A percentile compares a stretch with the other conserved stretches of the same genome.
Evolutionary conservation across 169 alveolate genomes (phyloP).

Genomic region (Eimeria brunetti): DNA sequence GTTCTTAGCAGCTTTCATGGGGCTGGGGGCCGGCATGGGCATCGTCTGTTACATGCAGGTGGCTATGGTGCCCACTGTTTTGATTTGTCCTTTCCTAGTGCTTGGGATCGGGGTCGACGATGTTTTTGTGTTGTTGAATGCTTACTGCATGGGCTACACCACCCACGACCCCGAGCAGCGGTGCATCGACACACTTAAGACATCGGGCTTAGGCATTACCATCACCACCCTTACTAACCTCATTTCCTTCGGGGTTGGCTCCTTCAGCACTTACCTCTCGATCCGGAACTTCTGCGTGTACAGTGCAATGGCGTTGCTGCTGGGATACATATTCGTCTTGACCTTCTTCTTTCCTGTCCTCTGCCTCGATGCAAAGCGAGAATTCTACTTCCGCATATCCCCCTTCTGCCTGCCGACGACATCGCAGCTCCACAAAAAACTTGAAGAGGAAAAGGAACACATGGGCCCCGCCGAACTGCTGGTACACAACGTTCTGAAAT

Average conservation of each 20-base stretch:
- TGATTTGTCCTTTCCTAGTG: constrained; percentile 86
- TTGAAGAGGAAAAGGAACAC: constrained; percentile 48
- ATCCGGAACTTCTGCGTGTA: constrained; percentile 81
- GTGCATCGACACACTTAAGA: constrained; percentile 82
- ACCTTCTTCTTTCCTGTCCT: constrained; percentile 81
- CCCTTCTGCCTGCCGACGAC: constrained; percentile 79
- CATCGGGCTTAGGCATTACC: constrained; percentile 83
- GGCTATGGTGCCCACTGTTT: constrained; percentile 86
- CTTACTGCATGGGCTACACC: constrained; percentile 85
- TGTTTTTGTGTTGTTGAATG: constrained; percentile 85
- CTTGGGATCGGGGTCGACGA: constrained; percentile 88
- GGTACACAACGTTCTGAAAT: constrained; percentile 50
- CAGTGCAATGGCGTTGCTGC: constrained; percentile 76
- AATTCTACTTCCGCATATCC: constrained; percentile 67
- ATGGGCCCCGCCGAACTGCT: constrained; percentile 50
- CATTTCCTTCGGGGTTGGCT: constrained; percentile 80
- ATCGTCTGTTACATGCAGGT: constrained; percentile 83
- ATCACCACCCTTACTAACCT: constrained; percentile 81
- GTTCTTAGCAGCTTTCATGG: constrained; percentile 86
- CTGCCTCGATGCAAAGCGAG: constrained; percentile 81
- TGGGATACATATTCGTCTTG: constrained; percentile 75
- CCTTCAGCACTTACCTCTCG: constrained; percentile 81
- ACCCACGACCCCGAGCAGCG: constrained; percentile 85
- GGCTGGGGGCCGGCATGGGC: constrained; percentile 87
- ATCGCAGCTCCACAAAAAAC: constrained; percentile 56